Evolutionary conservation across 306 rosid species (phyloP).

Genomic region (Cicer judaicum): DNA sequence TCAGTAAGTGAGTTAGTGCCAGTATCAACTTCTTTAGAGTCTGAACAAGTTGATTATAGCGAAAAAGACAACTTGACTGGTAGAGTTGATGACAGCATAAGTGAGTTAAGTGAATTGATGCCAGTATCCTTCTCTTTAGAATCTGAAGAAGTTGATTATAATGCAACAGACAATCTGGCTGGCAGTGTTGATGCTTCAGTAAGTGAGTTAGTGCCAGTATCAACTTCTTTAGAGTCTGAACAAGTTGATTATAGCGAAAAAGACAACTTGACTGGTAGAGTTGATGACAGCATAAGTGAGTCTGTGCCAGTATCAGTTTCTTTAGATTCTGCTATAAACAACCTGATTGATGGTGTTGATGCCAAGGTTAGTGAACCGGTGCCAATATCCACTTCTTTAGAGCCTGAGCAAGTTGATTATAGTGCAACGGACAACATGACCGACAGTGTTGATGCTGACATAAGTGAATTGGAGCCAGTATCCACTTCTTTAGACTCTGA

Average conservation of each 20-base stretch:
- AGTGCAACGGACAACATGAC: background rate
- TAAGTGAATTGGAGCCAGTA: conserved; percentile 6
- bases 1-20: too few species aligned
- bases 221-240: conserved; percentile 33
- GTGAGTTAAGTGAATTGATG: background rate
- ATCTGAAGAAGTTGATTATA: background rate
- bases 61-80: too few species aligned
- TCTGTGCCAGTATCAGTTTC: conserved; percentile 15
- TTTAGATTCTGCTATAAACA: conserved; percentile 26
- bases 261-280: conserved; percentile 18
- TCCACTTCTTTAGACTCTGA: conserved; percentile 36
- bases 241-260: conserved; percentile 11
- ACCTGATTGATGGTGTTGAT: conserved; percentile 22
- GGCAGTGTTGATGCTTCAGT: background rate
- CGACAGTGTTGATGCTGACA: conserved; percentile 16
- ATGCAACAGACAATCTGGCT: background rate
- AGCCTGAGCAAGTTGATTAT: conserved; percentile 25
- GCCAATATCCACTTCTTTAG: conserved; percentile 31
- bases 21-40: too few species aligned
- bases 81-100: too few species aligned
- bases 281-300: conserved; percentile 32
- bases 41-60: too few species aligned
- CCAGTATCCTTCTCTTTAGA: conserved; percentile 30
- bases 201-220: conserved; percentile 14
- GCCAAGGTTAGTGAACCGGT: background rate